Percentiles rank a stretch among this genome's conserved stretches.
Conservation (phyloP, 306 rosid genomes). For the Ochetophila trinervis region DNA sequence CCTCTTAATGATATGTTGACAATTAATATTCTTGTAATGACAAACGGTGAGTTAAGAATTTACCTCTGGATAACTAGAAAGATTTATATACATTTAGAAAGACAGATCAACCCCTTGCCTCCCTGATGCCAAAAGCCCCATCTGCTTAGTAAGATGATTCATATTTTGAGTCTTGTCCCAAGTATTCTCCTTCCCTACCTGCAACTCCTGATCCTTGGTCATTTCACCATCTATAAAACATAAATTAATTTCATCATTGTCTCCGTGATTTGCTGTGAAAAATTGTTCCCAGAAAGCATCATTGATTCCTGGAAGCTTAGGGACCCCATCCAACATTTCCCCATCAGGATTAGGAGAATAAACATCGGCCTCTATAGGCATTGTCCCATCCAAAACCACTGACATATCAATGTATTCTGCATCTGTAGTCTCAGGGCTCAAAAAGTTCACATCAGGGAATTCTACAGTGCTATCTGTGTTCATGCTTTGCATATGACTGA, state of each 20-base stretch:
- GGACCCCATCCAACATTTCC: conserved; percentile 35
- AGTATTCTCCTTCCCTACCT: conserved; percentile 33
- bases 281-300: conserved; percentile 74
- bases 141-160: conserved; percentile 56
- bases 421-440: conserved; percentile 33
- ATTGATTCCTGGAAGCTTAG: conserved; percentile 55
- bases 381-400: conserved; percentile 41
- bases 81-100: conserved; percentile 33
- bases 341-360: conserved; percentile 39
- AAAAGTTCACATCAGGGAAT: conserved; percentile 32
- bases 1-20: conserved; percentile 12
- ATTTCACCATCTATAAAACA: conserved; percentile 40
- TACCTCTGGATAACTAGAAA: conserved; percentile 52
- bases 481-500: conserved; percentile 37
- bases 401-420: conserved; percentile 43
- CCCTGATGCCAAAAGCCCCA: conserved; percentile 58
- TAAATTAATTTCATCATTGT: conserved; percentile 42
- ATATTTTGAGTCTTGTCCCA: conserved; percentile 44
- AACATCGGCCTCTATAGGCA: conserved; percentile 31
- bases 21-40: conserved; percentile 33
- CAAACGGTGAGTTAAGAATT: conserved; percentile 18
- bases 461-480: conserved; percentile 27
- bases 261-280: conserved; percentile 44
- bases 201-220: conserved; percentile 38
- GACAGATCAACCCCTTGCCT: conserved; percentile 32